Base-by-base conservation (phyloP, 352 stramenopile genomes). In the Globisporangium carolinianum region DNA sequence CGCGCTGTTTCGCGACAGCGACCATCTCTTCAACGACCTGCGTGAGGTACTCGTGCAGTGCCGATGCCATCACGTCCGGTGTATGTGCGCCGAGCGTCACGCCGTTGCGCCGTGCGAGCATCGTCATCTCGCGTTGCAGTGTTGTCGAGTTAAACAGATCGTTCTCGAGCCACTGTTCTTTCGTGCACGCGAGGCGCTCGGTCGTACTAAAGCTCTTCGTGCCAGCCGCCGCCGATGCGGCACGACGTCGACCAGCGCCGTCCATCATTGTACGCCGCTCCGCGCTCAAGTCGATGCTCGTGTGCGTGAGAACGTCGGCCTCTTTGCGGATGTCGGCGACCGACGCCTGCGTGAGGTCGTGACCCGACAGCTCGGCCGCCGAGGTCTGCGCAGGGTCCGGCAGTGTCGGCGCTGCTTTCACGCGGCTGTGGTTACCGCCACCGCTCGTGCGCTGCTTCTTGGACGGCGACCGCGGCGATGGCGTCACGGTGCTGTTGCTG, bases 11-110 rank as follows among this genome's bases (percentile, higher is more conserved):
- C 0, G 85, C 72, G 17, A 87, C 66, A 38, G 91, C 75, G 11
- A 92, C 85, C 81, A 95, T 91, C 58, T 95, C 85, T 57, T 95
- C 85, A 1, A 93, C 76, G 6, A 86, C 74, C 67, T 95, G 85
- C 63, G 91, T 93, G 32, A 95, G 59, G 48, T 95, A 93, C 53
- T 92, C 83, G 46, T 91, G 82, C 37, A 95, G 68, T 15, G 85
- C 85, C 38, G 87, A 89, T 9, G 83, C 70, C 83, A 95, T 93
- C 10, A 92, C 72, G n/a, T 94, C 78, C 36, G 50, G 90, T 7
- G 79, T 78, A 37, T 83, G 68, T 4, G 36, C 41, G 17, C 83
- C 85, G n/a, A 89, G 55, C 14, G 75, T 60, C 5, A 90, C 73
- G 2, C 84, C 79, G 17, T 68, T 61, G 39, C 81, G 76, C 12